A percentile compares a stretch with the other conserved stretches of the same genome.
Evolutionary conservation across 2,329 filamentous ascomycete genomes (phyloP).

Genomic region (Cyanodermella asteris): DNA sequence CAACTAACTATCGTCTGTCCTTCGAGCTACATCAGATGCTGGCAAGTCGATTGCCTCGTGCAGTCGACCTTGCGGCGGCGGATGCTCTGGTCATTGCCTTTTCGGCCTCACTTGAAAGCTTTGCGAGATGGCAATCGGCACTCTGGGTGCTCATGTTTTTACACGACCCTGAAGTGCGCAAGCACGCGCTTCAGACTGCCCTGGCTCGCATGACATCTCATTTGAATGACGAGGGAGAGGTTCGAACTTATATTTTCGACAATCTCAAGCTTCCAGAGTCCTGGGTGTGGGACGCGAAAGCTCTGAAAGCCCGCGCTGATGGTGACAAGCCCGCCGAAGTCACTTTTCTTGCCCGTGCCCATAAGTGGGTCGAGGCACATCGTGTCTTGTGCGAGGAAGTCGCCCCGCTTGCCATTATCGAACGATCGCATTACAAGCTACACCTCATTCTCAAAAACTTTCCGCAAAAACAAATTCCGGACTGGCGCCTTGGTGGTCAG

Average conservation of each 20-base stretch:
- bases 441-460: slow-evolving; percentile 52
- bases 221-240: no score
- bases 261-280: slow-evolving; percentile 47
- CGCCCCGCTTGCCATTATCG: slow-evolving; percentile 61
- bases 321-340: slow-evolving; percentile 52
- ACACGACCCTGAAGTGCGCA: slow-evolving; percentile 38
- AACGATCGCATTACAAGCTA: slow-evolving; percentile 53
- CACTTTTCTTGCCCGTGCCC: slow-evolving; percentile 56
- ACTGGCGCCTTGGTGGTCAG: slow-evolving; percentile 61
- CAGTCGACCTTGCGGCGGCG: slow-evolving; percentile 34
- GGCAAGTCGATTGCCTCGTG: slow-evolving; percentile 26
- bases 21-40: slow-evolving; percentile 69
- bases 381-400: slow-evolving; percentile 60
- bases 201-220: slow-evolving; percentile 48
- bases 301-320: slow-evolving; percentile 54
- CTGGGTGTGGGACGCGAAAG: slow-evolving; percentile 79
- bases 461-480: slow-evolving; percentile 36
- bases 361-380: slow-evolving; percentile 61
- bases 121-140: slow-evolving; percentile 46
- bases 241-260: slow-evolving; percentile 38
- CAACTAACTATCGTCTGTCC: slow-evolving; percentile 51
- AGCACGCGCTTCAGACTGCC: slow-evolving; percentile 47
- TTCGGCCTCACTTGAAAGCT: slow-evolving; percentile 38
- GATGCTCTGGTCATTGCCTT: slow-evolving; percentile 48
- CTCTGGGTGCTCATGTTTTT: slow-evolving; percentile 61